Conservation (phyloP, 2,329 filamentous ascomycete species). For the Fusarium virguliforme region DNA sequence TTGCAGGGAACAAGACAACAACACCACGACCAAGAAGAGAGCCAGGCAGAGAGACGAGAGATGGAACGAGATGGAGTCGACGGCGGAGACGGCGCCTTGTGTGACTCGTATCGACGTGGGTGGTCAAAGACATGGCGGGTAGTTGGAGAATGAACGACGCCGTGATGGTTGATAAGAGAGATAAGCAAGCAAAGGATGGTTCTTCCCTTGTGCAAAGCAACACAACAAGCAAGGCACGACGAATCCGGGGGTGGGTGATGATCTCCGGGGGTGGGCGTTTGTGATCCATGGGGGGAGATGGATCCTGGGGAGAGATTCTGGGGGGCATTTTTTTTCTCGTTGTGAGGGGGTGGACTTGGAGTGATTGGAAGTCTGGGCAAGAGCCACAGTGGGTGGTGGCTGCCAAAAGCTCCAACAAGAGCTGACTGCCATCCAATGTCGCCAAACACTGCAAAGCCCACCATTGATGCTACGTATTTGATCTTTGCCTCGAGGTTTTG, state of each 20-base stretch:
- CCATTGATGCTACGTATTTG: not conserved
- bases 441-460: not conserved
- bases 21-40: conserved; percentile 8
- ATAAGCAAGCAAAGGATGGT: conserved; percentile 26
- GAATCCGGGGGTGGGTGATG: conserved; percentile 36
- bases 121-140: conserved; percentile 30
- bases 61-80: conserved; percentile 12
- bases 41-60: conserved; percentile 12
- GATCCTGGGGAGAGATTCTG: conserved; percentile 37
- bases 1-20: conserved; percentile 24
- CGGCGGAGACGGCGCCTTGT: conserved; percentile 33
- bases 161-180: conserved; percentile 33
- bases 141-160: conserved; percentile 27
- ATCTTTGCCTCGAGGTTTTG: conserved; percentile 1
- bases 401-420: conserved; percentile 19
- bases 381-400: conserved; percentile 30
- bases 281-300: conserved; percentile 25
- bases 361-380: conserved; percentile 16
- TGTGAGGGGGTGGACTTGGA: conserved; percentile 34
- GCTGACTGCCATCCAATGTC: not conserved
- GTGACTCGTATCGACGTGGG: conserved; percentile 25
- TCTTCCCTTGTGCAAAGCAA: conserved; percentile 6
- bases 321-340: conserved; percentile 22
- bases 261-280: conserved; percentile 19
- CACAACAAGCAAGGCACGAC: conserved; percentile 12